Evolutionary conservation across 208 protist species (phyloP).

Genomic region (Crithidia thermophila): DNA sequence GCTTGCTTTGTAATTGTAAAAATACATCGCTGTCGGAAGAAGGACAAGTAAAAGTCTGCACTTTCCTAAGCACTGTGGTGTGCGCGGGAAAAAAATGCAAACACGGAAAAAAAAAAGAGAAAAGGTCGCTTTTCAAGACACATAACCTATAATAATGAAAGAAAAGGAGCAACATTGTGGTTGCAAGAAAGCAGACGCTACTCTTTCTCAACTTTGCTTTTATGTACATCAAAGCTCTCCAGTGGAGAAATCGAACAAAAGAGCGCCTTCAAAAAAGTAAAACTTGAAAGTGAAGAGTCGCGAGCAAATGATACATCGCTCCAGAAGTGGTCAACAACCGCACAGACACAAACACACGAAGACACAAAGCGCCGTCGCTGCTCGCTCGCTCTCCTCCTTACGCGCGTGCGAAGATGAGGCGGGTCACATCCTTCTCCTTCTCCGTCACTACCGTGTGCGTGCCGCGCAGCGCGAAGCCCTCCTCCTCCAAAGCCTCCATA

Average conservation of each 20-base stretch:
- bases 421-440: conserved; percentile 68
- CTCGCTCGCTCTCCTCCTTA: conserved; percentile 8
- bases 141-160: background rate
- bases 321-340: too few species aligned
- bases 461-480: conserved; percentile 74
- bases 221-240: background rate
- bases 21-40: too few species aligned
- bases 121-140: background rate
- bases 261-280: background rate
- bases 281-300: too few species aligned
- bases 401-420: conserved; percentile 73
- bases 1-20: too few species aligned
- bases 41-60: too few species aligned
- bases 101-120: conserved; percentile 1
- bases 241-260: background rate
- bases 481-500: conserved; percentile 71
- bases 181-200: too few species aligned
- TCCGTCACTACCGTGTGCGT: conserved; percentile 53
- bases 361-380: too few species aligned
- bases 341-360: too few species aligned
- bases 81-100: background rate
- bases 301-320: too few species aligned
- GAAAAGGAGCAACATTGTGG: conserved; percentile 12
- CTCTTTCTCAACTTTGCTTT: too few species aligned
- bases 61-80: too few species aligned